These are phyloP conservation scores for Physocladia obscura DNA, from an alignment of 192 early-diverging fungal species.

Conservation along the genomic window DNA sequence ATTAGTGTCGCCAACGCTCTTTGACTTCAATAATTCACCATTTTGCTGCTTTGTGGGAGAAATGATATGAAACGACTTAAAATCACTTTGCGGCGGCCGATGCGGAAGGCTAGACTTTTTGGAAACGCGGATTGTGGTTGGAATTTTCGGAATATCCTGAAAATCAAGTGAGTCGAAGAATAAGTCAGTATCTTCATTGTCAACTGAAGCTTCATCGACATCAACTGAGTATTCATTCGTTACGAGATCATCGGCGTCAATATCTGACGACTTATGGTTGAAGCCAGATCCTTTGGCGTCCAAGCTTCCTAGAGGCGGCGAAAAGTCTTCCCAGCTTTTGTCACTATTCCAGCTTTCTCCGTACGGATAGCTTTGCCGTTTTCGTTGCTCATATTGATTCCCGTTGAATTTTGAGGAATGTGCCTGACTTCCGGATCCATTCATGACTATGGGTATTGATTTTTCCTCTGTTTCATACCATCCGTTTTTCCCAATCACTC, in stretches of 20 bases:
- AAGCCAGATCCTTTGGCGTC: neutral
- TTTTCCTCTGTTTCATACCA: neutral
- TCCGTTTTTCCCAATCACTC: conserved; percentile 5
- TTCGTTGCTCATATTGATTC: neutral
- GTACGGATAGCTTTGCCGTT: neutral
- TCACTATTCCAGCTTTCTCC: conserved; percentile 5
- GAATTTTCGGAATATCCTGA: conserved; percentile 1
- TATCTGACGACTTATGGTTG: neutral
- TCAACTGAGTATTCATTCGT: neutral
- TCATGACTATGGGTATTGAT: neutral
- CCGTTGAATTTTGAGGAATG: neutral
- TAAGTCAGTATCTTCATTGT: neutral
- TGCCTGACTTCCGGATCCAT: neutral
- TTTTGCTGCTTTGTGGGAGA: neutral
- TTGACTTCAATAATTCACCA: too few species aligned
- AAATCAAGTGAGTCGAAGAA: conserved; percentile 26
- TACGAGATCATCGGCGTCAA: neutral
- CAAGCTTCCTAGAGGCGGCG: too few species aligned
- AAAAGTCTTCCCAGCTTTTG: conserved; percentile 20
- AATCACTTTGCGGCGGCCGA: neutral
- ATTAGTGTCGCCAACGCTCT: neutral
- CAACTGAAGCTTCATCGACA: neutral
- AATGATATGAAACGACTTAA: neutral
- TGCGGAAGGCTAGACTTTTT: neutral
- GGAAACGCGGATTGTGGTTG: too few species aligned